Evolutionary conservation across 1,139 yeast genomes (phyloP).

Genomic region (Magnusiomyces paraingens): DNA sequence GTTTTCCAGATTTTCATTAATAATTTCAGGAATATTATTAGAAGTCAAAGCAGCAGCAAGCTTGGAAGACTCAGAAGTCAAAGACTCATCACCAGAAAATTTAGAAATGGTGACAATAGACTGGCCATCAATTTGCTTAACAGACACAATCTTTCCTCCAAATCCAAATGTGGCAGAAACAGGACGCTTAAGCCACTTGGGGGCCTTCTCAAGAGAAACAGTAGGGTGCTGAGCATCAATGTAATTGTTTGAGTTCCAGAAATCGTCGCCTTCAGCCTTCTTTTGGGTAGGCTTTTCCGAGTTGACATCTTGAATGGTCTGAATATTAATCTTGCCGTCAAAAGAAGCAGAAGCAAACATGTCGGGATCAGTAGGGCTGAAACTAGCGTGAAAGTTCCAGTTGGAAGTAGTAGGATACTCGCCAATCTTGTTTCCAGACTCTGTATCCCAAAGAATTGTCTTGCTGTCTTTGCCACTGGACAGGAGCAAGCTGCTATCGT

Average conservation of each 20-base stretch:
- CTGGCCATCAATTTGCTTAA: slow-evolving; percentile 40
- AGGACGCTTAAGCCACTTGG: slow-evolving; percentile 80
- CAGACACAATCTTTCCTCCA: slow-evolving; percentile 79
- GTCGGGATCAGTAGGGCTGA: slow-evolving; percentile 86
- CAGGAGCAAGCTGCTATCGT: slow-evolving; percentile 69
- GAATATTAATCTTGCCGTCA: slow-evolving; percentile 79
- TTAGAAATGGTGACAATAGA: slow-evolving; percentile 45
- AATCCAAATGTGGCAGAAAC: slow-evolving; percentile 79
- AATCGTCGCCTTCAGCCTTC: slow-evolving; percentile 42
- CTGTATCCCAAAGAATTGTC: slow-evolving; percentile 87
- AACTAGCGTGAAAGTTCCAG: slow-evolving; percentile 86
- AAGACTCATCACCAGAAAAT: slow-evolving; percentile 38
- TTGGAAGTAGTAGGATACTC: slow-evolving; percentile 88
- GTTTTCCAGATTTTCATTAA: slow-evolving; percentile 45
- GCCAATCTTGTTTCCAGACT: slow-evolving; percentile 60
- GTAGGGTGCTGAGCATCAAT: slow-evolving; percentile 63
- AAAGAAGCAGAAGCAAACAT: slow-evolving; percentile 89
- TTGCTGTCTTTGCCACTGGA: slow-evolving; percentile 91
- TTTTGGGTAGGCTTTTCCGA: slow-evolving; percentile 20
- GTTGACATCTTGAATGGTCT: slow-evolving; percentile 74
- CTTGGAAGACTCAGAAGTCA: slow-evolving; percentile 36
- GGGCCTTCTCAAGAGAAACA: slow-evolving; percentile 70
- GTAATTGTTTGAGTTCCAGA: slow-evolving; percentile 70
- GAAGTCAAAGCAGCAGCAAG: slow-evolving; percentile 55
- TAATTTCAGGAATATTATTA: slow-evolving; percentile 48